phyloP scores from a whole-genome alignment of 2,329 filamentous ascomycete genomes.

The Aspergillus sp. region DNA sequence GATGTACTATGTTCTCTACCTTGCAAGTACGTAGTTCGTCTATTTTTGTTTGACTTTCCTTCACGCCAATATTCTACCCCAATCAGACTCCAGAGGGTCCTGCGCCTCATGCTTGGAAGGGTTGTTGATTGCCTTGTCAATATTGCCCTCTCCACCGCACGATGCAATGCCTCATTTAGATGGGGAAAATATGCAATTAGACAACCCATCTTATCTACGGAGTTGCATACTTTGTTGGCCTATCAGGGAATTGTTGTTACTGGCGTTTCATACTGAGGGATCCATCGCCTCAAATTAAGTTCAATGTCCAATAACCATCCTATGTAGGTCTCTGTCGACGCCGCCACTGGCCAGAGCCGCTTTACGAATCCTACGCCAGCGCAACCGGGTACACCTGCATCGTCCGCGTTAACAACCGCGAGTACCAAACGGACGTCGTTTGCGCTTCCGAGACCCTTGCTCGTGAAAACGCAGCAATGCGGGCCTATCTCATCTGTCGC shows the following conservation, averaged over 20 bases:
- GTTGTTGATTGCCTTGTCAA: background rate
- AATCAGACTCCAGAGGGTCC: background rate
- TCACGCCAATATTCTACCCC: background rate
- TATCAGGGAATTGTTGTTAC: slow-evolving; percentile 11
- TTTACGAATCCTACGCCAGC: slow-evolving; percentile 79
- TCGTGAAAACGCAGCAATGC: slow-evolving; percentile 90
- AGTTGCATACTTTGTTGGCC: slow-evolving; percentile 9
- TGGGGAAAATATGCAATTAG: background rate
- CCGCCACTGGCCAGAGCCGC: slow-evolving; percentile 88
- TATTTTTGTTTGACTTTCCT: slow-evolving; percentile 16
- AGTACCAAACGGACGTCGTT: slow-evolving; percentile 87
- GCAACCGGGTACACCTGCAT: slow-evolving; percentile 80
- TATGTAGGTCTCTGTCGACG: slow-evolving; percentile 83
- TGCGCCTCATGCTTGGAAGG: background rate
- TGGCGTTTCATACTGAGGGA: background rate
- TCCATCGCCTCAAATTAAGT: slow-evolving; percentile 4
- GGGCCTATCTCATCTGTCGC: slow-evolving; percentile 94
- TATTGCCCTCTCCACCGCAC: background rate
- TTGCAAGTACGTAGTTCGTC: slow-evolving; percentile 65
- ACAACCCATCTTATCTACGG: slow-evolving; percentile 8
- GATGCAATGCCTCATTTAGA: background rate
- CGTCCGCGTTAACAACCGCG: slow-evolving; percentile 91
- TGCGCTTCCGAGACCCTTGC: slow-evolving; percentile 81
- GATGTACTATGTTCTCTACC: slow-evolving; percentile 61
- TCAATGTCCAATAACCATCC: slow-evolving; percentile 38